Evolutionary conservation across 2,329 filamentous ascomycete genomes (phyloP), one percentile per base, ranked within the genome.

Genomic region (Fusarium sacchari): DNA sequence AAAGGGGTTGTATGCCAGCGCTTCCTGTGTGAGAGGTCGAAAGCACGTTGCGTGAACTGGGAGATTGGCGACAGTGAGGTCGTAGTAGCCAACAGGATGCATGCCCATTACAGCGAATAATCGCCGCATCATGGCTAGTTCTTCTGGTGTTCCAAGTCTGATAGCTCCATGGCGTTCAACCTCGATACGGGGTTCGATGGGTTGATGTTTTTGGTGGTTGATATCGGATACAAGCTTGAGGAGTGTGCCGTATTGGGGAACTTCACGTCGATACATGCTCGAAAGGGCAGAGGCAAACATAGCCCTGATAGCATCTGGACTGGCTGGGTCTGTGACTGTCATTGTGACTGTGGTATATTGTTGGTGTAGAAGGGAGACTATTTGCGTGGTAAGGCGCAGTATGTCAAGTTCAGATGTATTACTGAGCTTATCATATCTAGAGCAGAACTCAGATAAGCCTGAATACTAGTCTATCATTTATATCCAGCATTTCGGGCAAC

Each of bases 31-130:
- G 0, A 76, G 78, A 1, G 86, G 86, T 5, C 87, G 83, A 67
- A 89, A 89, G 14, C 83, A 85, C 0, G 87, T 88, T 3, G 86
- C 86, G 61, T 88, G 86, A 77, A 88, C 83, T 0, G 87, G 87
- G 20, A 89, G 79, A 0, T 83, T 83, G 7, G 83, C 86, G 0
- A 82, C 73, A 1, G 82, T 83, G 1, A 88, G 80, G 60, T 89
- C 86, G 67, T 88, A 88, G 73, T 88, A 88, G 1, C 86, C 86
- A 1, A 88, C 86, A 0, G 87, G 81, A 28, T 83, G 74, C 82
- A 88, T 84, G 10, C 84, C 85, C 63, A 88, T 77, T 5, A 88
- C 64, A 0, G 80, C 79, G 64, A 88, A 87, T 34, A 88, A 74
- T 14, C 85, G 82, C 3, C 80, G 63, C 47, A 87, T 82, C 4